These are phyloP conservation scores for Aspergillus ochraceus DNA, from an alignment of 2,329 filamentous ascomycete genomes.

Conservation along the genomic window DNA sequence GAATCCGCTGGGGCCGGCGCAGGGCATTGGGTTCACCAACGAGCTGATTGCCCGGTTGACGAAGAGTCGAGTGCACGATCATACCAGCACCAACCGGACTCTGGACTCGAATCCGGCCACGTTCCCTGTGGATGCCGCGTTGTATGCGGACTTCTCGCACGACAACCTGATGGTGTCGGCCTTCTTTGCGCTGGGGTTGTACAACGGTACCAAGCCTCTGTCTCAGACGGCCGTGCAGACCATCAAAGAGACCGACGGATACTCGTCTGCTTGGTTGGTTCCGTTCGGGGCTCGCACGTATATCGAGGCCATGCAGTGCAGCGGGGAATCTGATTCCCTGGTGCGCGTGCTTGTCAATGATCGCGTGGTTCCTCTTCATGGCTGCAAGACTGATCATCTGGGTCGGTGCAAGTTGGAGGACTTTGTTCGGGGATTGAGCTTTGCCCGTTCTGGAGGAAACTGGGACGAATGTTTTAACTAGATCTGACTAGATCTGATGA, in stretches of 20 bases:
- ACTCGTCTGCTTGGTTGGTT: constrained; percentile 74
- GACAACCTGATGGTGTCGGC: constrained; percentile 83
- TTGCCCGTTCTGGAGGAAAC: constrained; percentile 68
- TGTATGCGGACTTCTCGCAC: constrained; percentile 91
- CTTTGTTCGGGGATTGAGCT: constrained; percentile 74
- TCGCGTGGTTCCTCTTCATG: constrained; percentile 69
- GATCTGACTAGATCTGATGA: not conserved
- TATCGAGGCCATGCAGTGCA: constrained; percentile 81
- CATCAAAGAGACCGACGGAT: constrained; percentile 62
- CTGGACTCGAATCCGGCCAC: constrained; percentile 66
- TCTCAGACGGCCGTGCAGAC: constrained; percentile 51
- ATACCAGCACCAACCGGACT: constrained; percentile 75
- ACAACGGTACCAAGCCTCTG: constrained; percentile 62
- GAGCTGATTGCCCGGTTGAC: constrained; percentile 84
- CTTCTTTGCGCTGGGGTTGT: constrained; percentile 75
- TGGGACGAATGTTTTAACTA: constrained; percentile 65
- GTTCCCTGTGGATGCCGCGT: constrained; percentile 67
- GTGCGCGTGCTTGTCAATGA: constrained; percentile 84
- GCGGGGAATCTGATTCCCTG: constrained; percentile 57
- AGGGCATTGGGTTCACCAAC: constrained; percentile 84
- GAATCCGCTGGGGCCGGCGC: constrained; percentile 75
- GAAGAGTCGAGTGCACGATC: constrained; percentile 64
- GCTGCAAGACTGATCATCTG: constrained; percentile 67
- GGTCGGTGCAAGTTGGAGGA: constrained; percentile 69
- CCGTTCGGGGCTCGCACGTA: constrained; percentile 81